Evolutionary conservation across 805 yeast species (phyloP), one percentile per base, ranked within the genome.

Genomic region (Suhomyces faveliae): DNA sequence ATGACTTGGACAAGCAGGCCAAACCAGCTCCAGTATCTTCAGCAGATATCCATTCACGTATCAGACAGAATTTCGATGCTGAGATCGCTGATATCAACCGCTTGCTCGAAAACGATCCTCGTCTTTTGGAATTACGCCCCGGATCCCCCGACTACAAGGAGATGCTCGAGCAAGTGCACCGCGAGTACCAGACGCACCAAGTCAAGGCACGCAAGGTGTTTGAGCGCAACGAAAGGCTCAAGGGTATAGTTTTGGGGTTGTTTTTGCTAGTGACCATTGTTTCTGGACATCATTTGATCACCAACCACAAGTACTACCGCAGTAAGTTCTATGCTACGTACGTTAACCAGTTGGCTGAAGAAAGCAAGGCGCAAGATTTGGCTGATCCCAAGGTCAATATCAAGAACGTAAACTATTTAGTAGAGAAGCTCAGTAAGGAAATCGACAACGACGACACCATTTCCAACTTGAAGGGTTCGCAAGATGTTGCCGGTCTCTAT

Each of bases 171-270:
- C 35, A 53, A 25, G 58, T 72, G 9, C 66, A 66, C 35, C 55
- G 67, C 47, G 69, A 62, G 38, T 55, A 43, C 45, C 54, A 58
- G 41, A 35, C 45, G 21, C 55, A 61, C 15, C 70, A 66, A 37
- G 63, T 61, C 40, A 64, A 57, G 38, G 53, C 63, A 20, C 48
- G 61, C 20, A 54, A 58, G 49, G 52, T 68, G 20, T 67, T 63
- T 50, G 81, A 78, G 55, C 53, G 66, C 45, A 62, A 61, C 33
- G 78, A 77, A 56, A 66, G 76, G 44, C 49, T 75, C 43, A 75
- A 76, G 52, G 81, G 79, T 0, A 56, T 73, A 3, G 65, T 67
- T 0, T 55, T 68, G 12, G 85, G 86, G 3, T 21, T 72, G 0
- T 49, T 62, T 5, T 61, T 71, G 1, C 53, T 82, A 4, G 63